phyloP scores from a whole-genome alignment of 805 yeast genomes.

The Metschnikowia gruessii region DNA sequence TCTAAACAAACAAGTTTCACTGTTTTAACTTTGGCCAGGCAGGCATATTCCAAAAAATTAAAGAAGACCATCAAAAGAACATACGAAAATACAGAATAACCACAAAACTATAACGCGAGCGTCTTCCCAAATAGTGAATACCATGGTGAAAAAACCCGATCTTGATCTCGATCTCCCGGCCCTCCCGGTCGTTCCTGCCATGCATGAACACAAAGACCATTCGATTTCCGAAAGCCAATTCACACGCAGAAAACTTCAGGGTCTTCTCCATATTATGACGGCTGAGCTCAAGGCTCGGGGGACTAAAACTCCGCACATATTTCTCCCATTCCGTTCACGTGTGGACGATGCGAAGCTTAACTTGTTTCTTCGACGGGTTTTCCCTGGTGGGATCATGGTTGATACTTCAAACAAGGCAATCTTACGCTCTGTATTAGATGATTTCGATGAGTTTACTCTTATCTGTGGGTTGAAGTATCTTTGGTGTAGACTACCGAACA shows the following conservation, averaged over 20 bases:
- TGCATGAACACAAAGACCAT: constrained; percentile 7
- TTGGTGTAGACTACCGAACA: constrained; percentile 82
- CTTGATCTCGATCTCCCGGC: constrained; percentile 19
- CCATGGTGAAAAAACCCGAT: constrained; percentile 7
- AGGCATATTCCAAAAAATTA: not conserved
- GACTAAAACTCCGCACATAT: constrained; percentile 65
- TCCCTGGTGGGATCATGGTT: constrained; percentile 54
- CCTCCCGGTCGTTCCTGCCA: constrained; percentile 14
- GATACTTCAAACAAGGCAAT: constrained; percentile 29
- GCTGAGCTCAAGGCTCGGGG: constrained; percentile 60
- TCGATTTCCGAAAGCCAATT: constrained; percentile 37
- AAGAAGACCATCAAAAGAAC: not conserved
- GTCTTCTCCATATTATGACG: constrained; percentile 66
- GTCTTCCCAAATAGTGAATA: not conserved
- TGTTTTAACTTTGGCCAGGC: not conserved
- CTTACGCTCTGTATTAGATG: constrained; percentile 45
- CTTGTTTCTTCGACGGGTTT: constrained; percentile 52
- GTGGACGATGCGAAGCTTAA: constrained; percentile 60
- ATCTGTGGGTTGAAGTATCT: constrained; percentile 74
- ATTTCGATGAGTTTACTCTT: constrained; percentile 63
- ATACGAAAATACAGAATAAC: no score
- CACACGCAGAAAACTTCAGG: constrained; percentile 63
- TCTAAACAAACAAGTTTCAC: not conserved
- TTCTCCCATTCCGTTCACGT: constrained; percentile 75
- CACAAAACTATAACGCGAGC: no score